Evolutionary conservation across 257 asterid genomes (phyloP).

Genomic region (Solanum piurae): DNA sequence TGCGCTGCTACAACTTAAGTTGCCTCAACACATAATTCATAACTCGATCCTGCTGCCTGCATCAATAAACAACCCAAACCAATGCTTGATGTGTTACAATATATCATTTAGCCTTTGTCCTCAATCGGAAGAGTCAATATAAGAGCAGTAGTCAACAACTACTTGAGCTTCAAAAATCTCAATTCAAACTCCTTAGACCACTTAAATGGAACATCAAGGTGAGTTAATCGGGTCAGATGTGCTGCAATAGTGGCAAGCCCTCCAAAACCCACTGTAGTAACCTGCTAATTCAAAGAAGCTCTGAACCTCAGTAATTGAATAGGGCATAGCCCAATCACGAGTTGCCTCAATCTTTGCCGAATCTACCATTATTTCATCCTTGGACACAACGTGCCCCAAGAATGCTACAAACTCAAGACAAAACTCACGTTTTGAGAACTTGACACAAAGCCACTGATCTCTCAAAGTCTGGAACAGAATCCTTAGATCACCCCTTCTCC

Average conservation of each 20-base stretch:
- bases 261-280: not conserved
- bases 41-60: fast-evolving
- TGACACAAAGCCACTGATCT: not conserved
- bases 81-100: no score
- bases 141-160: not conserved
- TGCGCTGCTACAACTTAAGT: no score
- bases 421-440: not conserved
- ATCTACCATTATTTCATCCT: not conserved
- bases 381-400: not conserved
- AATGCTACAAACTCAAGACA: not conserved
- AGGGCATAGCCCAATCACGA: not conserved
- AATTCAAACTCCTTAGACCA: not conserved
- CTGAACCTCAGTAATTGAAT: not conserved
- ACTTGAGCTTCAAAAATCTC: not conserved
- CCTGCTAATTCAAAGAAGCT: not conserved
- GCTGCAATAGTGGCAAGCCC: not conserved
- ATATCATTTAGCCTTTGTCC: not conserved
- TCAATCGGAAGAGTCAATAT: not conserved
- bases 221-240: not conserved
- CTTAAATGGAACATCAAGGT: not conserved
- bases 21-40: not conserved
- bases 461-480: not conserved
- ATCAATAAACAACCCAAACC: not conserved
- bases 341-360: not conserved
- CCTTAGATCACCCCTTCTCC: not conserved